Evolutionary conservation across 169 alveolate species (phyloP), one percentile per base, ranked within the genome.

Genomic region (Plasmodium vivax): DNA sequence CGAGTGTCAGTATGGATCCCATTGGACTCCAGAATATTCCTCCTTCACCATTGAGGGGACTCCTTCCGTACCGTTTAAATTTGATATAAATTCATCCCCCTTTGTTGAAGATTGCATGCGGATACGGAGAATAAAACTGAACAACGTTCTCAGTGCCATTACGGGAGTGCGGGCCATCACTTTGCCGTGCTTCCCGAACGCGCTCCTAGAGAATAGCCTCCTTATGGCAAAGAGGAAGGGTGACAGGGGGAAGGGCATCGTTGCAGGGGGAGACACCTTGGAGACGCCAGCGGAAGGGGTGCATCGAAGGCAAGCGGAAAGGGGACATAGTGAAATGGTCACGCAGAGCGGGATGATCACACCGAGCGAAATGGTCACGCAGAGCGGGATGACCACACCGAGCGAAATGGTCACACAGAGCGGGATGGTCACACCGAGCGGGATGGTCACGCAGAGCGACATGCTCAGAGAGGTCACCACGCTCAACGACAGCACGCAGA

Each of bases 1-100:
- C 32, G 92, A 95, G 34, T 93, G 88, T 14, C 56, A 71, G 41
- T 45, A 79, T 80, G 96, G 90, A 68, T 92, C 84, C 32, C 88
- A 72, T 68, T 91, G 95, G 93, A 94, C 96, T 87, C 98, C 98
- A 23, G 98, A 96, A 79, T 96, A 91, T 79, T 95, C 96, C 14
- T 94, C 98, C 3, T 96, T 82, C 83, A 96, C 96, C 85, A 85
- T 96, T 43, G 98, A 96, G 68, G 96, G 95, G 1, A 95, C 95
- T 12, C 98, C 98, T 23, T 68, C 93, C 14, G 93, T 92, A n/a
- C 97, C 98, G 4, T 95, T 93, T 82, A 38, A 80, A 54, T 81
- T 96, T 83, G 93, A 92, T 19, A 54, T 84, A 9, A 93, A 93
- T 81, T 95, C 95, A 7, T 85, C 90, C 9, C 75, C 74, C 34